Evolutionary conservation across 2,329 filamentous ascomycete genomes (phyloP), one percentile per base, ranked within the genome.

Genomic region (Epichloe gansuensis): DNA sequence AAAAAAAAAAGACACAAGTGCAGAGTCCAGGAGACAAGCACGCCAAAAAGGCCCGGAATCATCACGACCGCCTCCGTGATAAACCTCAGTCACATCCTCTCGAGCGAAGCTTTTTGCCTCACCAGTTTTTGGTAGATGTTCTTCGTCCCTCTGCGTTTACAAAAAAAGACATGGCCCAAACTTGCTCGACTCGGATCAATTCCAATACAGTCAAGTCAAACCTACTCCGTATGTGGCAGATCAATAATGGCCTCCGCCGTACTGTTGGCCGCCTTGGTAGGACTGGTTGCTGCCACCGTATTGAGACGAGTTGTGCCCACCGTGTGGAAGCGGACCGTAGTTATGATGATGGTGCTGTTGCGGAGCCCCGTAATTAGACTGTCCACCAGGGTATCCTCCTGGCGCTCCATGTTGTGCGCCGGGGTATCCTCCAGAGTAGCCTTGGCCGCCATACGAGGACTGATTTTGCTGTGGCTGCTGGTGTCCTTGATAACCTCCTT

Each of bases 241-340:
- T 57, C 51, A 58, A 23, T 59, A 59, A 13, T 38, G 53, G 3
- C 53, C 53, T 13, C 54, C 52, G 11, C 50, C 53, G 36, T 58
- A 56, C 12, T 55, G 60, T 34, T 62, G 57, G 17, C 57, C 58
- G 21, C 60, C 56, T 15, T 59, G 58, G 38, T 65, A 63, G 5
- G 61, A 56, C 42, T 60, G 59, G 35, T 42, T 61, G 59, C 45
- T 51, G 35, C 57, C 55, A 35, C 63, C 61, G 41, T 66, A 65
- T 12, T 64, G 56, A 35, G 60, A 60, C 49, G 65, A 54, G 47
- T 44, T 47, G 48, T 57, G 53, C 23, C 51, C 47, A 15, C 54
- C 49, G 12, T 53, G 51, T 34, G 51, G 57, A 41, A 39, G 39
- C 35, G 55, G 53, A 38, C 43, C 47, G 25, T 56, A 58, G 25